Base-by-base conservation (phyloP, 352 stramenopile species). In the Phytophthora aleatoria region DNA sequence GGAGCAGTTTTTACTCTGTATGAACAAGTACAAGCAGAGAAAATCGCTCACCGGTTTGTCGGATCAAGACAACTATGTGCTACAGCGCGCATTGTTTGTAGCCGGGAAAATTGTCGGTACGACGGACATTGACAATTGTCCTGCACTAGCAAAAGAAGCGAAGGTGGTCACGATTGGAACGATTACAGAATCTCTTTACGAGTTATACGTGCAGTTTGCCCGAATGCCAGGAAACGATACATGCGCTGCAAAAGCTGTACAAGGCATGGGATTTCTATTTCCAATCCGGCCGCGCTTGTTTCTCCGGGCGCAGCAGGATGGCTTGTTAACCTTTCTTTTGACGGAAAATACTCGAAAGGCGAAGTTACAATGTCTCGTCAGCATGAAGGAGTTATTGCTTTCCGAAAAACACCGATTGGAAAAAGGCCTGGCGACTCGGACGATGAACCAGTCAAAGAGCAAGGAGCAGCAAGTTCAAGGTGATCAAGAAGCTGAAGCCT, bases 401-500 rank as follows among this genome's bases (percentile, higher is more conserved):
- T 76, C 67, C 8, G 87, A 96, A 79, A 80, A 95, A 51, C 56
- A 79, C 8, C 88, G 87, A 12, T 59, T 94, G 20, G 83, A 88
- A 62, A 82, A 84, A 20, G 79, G 78, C 3, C 24, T 69, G 4
- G 70, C 76, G 0, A 61, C 69, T 33, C 70, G 71, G 30, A 79
- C 66, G 31, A 80, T 80, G 62, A 69, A 79, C 47, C 64, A 61
- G n/a, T 74, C 76, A 49, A 92, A 84, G 51, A 89, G 71, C 35
- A 93, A 89, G 54, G 75, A 87, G 38, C 67, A 88, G 7, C 85
- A 94, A 67, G 81, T 96, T 24, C 81, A 89, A 67, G 86, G 88
- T n/a, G 88, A 96, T 42, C 88, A 95, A 64, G 85, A 95, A 76
- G 85, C 82, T 12, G 86, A 94, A 31, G 85, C 85, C 16, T 88